Conservation (phyloP, 257 asterid genomes). For the Solanum rostratum region DNA sequence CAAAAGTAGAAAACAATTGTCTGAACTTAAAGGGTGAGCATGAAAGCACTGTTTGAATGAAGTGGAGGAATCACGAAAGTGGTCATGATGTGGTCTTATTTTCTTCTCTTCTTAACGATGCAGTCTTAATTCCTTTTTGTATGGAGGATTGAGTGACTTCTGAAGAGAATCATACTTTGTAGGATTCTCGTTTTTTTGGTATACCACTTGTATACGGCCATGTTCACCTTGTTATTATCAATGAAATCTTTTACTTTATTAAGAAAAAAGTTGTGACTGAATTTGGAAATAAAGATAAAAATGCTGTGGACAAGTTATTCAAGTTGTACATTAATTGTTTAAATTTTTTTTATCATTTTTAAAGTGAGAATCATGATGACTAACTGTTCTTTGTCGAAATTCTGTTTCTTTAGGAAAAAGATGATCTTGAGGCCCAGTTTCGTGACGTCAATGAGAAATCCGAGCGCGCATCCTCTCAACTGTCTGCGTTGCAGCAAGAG, state of each 20-base stretch:
- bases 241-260: background rate
- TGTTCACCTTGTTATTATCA: background rate
- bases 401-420: constrained; percentile 64
- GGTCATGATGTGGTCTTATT: background rate
- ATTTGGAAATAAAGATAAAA: background rate
- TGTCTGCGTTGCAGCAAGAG: constrained; percentile 72
- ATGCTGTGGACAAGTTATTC: background rate
- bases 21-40: background rate
- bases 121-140: background rate
- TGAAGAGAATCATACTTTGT: background rate
- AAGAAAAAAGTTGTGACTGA: background rate
- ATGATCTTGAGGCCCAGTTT: constrained; percentile 79
- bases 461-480: constrained; percentile 63
- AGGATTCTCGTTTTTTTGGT: background rate
- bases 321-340: background rate
- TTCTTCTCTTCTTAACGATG: background rate
- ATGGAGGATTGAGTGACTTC: background rate
- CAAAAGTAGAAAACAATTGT: background rate
- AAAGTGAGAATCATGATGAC: background rate
- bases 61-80: background rate
- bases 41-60: background rate
- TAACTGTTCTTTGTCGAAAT: background rate
- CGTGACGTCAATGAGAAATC: constrained; percentile 77
- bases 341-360: background rate
- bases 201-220: background rate